Base-by-base conservation (phyloP, 2,329 filamentous ascomycete genomes). In the Microascus cirrosus region DNA sequence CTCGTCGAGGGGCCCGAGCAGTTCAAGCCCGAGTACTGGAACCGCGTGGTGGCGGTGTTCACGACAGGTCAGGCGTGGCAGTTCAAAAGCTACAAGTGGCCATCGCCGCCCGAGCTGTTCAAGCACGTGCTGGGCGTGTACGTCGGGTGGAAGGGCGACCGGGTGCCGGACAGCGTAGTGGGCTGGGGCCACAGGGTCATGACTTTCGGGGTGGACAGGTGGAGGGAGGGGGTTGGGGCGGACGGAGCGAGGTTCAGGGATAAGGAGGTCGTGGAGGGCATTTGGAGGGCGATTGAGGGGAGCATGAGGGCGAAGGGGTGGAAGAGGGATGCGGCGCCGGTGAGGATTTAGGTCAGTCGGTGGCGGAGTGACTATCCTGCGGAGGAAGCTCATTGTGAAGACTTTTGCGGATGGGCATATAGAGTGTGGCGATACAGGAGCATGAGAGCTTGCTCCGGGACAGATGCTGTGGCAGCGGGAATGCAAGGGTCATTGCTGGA, bases 1-100 rank as follows among this genome's bases (percentile, higher is more conserved):
- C 84, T 99, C 45, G 93, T 97, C 57, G 94, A 99, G 70, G 87
- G 86, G 20, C 89, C 92, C 0, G 87, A 95, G 68, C 88, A 94
- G 70, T 99, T 99, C 81, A 95, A 96, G 71, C 94, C 94, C 0
- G 92, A 97, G 69, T 96, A 97, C 77, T 99, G 94, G 94, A 86
- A 86, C 66, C 86, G 92, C 56, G 88, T 99, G 7, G 94, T 96
- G 1, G 94, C 89, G 13, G 92, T 99, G 59, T 97, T 99, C 74
- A 99, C 94, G 0, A 99, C 94, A 0, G 94, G 94, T 36, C 94
- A 99, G 74, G 85, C 87, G 11, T 99, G 94, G 94, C 94, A 99
- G 73, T 99, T 99, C 76, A 96, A 96, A 74, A 89, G 85, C 64
- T 99, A 99, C 81, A 96, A 95, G 73, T 99, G 94, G 90, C 86